Evolutionary conservation across 2,329 filamentous ascomycete species (phyloP), one percentile per base, ranked within the genome.

Genomic region (Arthrinium puccinioides): DNA sequence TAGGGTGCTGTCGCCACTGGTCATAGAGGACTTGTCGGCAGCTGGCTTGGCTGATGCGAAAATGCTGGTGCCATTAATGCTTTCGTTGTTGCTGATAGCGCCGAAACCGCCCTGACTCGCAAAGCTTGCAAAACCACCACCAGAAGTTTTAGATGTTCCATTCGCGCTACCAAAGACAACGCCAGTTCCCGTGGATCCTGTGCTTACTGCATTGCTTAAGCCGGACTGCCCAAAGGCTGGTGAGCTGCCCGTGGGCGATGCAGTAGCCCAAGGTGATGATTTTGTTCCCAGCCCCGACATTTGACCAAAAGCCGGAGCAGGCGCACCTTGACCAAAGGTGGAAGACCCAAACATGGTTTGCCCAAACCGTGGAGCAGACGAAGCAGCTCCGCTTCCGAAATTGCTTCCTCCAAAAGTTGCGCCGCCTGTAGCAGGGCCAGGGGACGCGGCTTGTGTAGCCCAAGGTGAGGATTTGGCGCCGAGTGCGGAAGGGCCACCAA

Each of bases 171-270:
- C 40, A 23, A 47, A 33, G 21, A 28, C 35, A 24, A 48, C 51
- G 40, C 54, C 50, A 4, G 45, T 9, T 13, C 36, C 33, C 9
- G 31, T 43, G 6, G 45, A 11, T 15, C 38, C 35, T 9, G 29
- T 41, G 26, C 51, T n/a, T n/a, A n/a, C 46, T 5, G 52, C 32
- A 36, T 57, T 61, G 6, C 67, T 52, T 38, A 76, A 74, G 11
- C 67, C 64, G 7, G 69, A 56, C 50, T 79, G 73, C 2, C 76
- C 76, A 54, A 81, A 80, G 2, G 70, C 60, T 14, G 72, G 62
- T 4, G 59, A 44, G 14, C 54, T 49, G 21, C 56, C 45, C 27
- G 59, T 47, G 5, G 61, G 44, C 4, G 62, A 55, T 15, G 48
- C 60, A 15, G 64, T 50, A 4, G 63, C 65, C 76, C 76, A 81